These are phyloP conservation scores for Microdochium nivale DNA, from an alignment of 2,329 filamentous ascomycete genomes.

Conservation along the genomic window DNA sequence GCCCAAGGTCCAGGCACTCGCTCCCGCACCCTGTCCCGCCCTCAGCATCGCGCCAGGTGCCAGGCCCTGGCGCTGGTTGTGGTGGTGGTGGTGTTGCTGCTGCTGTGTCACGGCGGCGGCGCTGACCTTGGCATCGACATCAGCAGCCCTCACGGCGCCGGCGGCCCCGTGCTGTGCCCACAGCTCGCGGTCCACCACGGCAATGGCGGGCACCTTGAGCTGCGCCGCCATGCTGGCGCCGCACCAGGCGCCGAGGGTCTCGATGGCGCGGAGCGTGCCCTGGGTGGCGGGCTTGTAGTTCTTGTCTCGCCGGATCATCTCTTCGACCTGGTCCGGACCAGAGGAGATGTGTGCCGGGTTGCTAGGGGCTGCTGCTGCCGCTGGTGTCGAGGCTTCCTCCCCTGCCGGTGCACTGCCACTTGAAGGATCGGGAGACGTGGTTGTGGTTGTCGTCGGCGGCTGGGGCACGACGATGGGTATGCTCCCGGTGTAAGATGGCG, in stretches of 20 bases:
- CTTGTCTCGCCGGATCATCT: conserved; percentile 39
- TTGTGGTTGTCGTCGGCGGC: conserved; percentile 6
- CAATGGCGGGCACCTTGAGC: conserved; percentile 59
- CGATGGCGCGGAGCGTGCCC: conserved; percentile 55
- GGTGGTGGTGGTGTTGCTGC: conserved; percentile 19
- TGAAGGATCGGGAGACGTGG: background rate
- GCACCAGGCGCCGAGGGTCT: conserved; percentile 65
- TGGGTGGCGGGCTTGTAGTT: conserved; percentile 34
- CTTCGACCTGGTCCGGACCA: conserved; percentile 49
- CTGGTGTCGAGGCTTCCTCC: background rate
- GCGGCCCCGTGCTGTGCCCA: conserved; percentile 60
- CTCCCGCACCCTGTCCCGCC: conserved; percentile 25
- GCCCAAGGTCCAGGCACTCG: conserved; percentile 51
- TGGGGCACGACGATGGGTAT: conserved; percentile 10
- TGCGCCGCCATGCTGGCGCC: conserved; percentile 64
- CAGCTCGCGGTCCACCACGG: conserved; percentile 61
- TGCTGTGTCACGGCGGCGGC: background rate
- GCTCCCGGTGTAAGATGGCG: conserved; percentile 12
- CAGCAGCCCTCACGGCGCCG: conserved; percentile 51
- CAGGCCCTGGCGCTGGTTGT: conserved; percentile 52
- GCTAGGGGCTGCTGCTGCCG: conserved; percentile 20
- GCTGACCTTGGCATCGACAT: conserved; percentile 45
- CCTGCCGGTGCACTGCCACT: too few species aligned
- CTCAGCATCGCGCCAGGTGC: conserved; percentile 43
- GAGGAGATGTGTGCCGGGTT: conserved; percentile 35